Evolutionary conservation across 257 asterid genomes (phyloP).

Genomic region (Cynanchum wilfordii): DNA sequence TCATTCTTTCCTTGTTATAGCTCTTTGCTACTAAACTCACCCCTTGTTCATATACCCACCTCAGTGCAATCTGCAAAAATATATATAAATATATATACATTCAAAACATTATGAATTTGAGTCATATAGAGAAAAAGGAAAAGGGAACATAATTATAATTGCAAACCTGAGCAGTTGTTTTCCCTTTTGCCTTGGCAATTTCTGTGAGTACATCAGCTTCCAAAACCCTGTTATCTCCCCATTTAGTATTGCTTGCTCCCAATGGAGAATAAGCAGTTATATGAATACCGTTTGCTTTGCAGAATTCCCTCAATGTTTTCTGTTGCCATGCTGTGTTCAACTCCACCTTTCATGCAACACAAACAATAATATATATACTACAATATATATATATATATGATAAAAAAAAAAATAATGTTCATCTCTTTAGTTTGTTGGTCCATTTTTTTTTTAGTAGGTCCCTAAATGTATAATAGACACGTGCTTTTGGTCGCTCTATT

Average conservation of each 20-base stretch:
- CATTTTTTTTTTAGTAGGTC: too few relatives aligned
- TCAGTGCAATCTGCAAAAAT: slow-evolving; percentile 49
- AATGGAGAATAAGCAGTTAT: slow-evolving; percentile 55
- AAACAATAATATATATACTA: too few relatives aligned
- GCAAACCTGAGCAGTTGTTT: slow-evolving; percentile 51
- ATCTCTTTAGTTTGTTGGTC: too few relatives aligned
- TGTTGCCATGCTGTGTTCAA: slow-evolving; percentile 57
- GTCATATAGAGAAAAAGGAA: neutral
- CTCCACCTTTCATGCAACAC: slow-evolving; percentile 38
- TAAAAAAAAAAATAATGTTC: too few relatives aligned
- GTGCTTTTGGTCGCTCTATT: too few relatives aligned
- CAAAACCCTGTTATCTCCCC: slow-evolving; percentile 57
- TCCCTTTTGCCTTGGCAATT: slow-evolving; percentile 41
- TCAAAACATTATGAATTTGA: too few relatives aligned
- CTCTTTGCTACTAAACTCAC: slow-evolving; percentile 50
- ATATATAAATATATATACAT: too few relatives aligned
- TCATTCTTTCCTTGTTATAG: slow-evolving; percentile 58
- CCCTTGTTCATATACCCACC: slow-evolving; percentile 61
- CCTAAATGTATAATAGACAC: too few relatives aligned
- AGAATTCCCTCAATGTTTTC: slow-evolving; percentile 38
- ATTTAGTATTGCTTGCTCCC: slow-evolving; percentile 51
- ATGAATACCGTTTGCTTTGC: slow-evolving; percentile 44
- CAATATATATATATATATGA: neutral
- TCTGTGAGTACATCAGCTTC: slow-evolving; percentile 31
- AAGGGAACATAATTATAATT: too few relatives aligned